Percentiles rank a stretch among this genome's conserved stretches.
Conservation (phyloP, 768 basidiomycete species). For the Leucosporidium scottii region DNA sequence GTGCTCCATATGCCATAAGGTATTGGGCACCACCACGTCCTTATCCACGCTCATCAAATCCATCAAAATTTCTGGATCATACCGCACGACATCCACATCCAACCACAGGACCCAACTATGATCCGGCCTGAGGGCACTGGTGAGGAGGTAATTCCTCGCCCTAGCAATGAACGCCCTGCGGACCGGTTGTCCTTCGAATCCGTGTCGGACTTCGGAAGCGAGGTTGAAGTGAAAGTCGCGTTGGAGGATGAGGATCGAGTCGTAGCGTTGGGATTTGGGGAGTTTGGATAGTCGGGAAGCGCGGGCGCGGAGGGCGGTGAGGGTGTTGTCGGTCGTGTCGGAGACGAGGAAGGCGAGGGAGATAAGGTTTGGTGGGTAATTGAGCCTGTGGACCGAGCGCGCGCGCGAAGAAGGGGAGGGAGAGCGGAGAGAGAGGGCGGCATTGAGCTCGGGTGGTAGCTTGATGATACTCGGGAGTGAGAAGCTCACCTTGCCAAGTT, state of each 20-base stretch:
- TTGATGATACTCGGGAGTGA: too few relatives aligned
- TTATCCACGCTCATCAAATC: conserved; percentile 24
- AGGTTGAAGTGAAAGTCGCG: conserved; percentile 18
- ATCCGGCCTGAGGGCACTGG: conserved; percentile 3
- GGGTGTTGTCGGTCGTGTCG: conserved; percentile 17
- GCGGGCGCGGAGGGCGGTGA: conserved; percentile 1
- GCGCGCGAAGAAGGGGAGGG: too few relatives aligned
- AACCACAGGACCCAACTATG: conserved; percentile 22
- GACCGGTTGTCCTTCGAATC: conserved; percentile 22
- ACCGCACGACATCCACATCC: conserved; percentile 24
- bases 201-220: conserved; percentile 6
- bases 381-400: neutral
- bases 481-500: neutral
- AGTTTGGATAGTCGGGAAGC: neutral
- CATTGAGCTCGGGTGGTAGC: neutral
- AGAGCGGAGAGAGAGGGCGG: neutral
- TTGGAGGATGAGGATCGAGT: conserved; percentile 15
- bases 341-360: conserved; percentile 25
- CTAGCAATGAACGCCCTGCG: conserved; percentile 16
- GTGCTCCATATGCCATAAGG: conserved; percentile 13
- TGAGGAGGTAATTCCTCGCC: conserved; percentile 18
- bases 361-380: conserved; percentile 16
- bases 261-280: conserved; percentile 2
- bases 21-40: conserved; percentile 18
- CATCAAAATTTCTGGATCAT: conserved; percentile 15